These are phyloP conservation scores for Coniophora puteana DNA, from an alignment of 1,284 basidiomycete genomes.

Conservation along the genomic window DNA sequence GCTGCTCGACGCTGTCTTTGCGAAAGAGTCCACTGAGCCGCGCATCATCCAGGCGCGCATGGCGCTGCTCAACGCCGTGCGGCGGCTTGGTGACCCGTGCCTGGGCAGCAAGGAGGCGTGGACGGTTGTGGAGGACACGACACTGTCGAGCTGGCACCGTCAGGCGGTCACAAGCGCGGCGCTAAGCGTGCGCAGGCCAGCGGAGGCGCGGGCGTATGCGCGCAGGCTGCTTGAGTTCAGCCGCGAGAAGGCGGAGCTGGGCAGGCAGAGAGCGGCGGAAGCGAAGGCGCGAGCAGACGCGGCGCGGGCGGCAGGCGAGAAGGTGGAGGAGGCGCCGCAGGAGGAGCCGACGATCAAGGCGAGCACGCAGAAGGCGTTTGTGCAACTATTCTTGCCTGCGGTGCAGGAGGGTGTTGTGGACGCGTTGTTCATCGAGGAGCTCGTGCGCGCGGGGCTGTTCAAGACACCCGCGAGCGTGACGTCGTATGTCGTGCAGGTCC, in stretches of 20 bases:
- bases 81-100: not conserved
- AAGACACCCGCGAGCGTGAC: slow-evolving; percentile 1
- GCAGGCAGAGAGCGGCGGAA: too few species aligned
- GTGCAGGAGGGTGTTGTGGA: not conserved
- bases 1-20: not conserved
- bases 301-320: not conserved
- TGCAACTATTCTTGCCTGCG: not conserved
- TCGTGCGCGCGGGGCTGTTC: not conserved
- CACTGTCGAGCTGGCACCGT: slow-evolving; percentile 6
- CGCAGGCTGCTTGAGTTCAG: not conserved
- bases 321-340: not conserved
- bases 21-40: not conserved
- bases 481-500: slow-evolving; percentile 1
- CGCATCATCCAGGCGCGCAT: not conserved
- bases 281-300: not conserved
- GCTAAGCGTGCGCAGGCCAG: not conserved
- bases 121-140: slow-evolving; percentile 1
- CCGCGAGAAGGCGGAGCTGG: not conserved
- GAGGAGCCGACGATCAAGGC: not conserved
- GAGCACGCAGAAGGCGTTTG: slow-evolving; percentile 4
- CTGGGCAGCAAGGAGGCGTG: not conserved
- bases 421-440: not conserved
- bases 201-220: not conserved
- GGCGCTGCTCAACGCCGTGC: not conserved
- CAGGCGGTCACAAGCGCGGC: not conserved